These are phyloP conservation scores for Leccinum ochraceum DNA, from an alignment of 768 basidiomycete genomes.

Conservation along the genomic window DNA sequence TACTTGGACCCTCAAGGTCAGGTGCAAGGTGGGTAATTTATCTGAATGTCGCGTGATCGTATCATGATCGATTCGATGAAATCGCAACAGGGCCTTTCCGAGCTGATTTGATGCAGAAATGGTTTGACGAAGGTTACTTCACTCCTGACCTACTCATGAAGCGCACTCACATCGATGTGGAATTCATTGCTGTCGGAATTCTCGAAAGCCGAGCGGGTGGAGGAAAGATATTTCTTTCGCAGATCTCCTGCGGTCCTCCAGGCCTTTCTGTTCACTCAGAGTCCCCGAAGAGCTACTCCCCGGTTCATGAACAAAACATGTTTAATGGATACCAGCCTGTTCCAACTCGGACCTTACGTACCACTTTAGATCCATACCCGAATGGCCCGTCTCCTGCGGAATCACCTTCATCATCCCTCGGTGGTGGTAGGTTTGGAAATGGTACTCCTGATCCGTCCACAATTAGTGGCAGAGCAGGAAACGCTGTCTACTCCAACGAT, in stretches of 20 bases:
- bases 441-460: conserved; percentile 68
- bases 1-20: conserved; percentile 93
- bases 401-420: conserved; percentile 73
- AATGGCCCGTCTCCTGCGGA: conserved; percentile 58
- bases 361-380: conserved; percentile 66
- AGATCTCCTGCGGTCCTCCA: conserved; percentile 49
- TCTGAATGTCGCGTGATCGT: not conserved
- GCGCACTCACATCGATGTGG: conserved; percentile 65
- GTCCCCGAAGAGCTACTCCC: conserved; percentile 47
- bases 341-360: conserved; percentile 58
- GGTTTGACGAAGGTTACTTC: conserved; percentile 92
- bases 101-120: conserved; percentile 90
- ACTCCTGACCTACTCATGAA: conserved; percentile 80
- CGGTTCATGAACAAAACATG: conserved; percentile 37
- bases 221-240: conserved; percentile 66
- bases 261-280: conserved; percentile 52
- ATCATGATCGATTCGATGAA: conserved; percentile 4
- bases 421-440: conserved; percentile 61
- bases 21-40: conserved; percentile 68
- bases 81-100: conserved; percentile 74
- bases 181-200: conserved; percentile 67
- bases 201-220: conserved; percentile 51
- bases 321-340: conserved; percentile 65
- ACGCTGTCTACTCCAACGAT: conserved; percentile 40
- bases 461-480: conserved; percentile 50